These are phyloP conservation scores for Clitocybe nebularis DNA, from an alignment of 1,284 basidiomycete genomes.

Conservation along the genomic window DNA sequence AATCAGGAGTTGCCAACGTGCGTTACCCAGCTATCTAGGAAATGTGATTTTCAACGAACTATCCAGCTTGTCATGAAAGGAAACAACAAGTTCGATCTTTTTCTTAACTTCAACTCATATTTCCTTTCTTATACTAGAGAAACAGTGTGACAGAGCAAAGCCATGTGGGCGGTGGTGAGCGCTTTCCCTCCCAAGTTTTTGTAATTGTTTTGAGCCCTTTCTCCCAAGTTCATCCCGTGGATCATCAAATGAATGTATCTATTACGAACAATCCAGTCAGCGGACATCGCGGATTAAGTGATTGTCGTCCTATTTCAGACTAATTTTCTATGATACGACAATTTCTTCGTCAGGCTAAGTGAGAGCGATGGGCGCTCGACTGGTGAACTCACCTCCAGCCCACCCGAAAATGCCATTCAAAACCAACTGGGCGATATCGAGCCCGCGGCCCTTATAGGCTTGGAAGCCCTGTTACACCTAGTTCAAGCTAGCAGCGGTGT, in stretches of 20 bases:
- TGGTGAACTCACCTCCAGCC: too few species aligned
- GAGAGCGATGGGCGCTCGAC: too few species aligned
- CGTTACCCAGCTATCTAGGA: constrained; percentile 1
- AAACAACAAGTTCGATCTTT: constrained; percentile 16
- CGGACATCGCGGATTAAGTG: too few species aligned
- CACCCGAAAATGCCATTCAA: constrained; percentile 1
- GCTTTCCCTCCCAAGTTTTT: background rate
- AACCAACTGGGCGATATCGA: constrained; percentile 8
- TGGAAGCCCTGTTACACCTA: constrained; percentile 12
- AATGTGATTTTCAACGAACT: background rate
- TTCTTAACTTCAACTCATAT: background rate
- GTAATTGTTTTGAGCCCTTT: too few species aligned
- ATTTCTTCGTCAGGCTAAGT: constrained; percentile 6
- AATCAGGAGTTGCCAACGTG: constrained; percentile 17
- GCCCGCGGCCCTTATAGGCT: constrained; percentile 12
- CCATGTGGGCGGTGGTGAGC: constrained; percentile 17
- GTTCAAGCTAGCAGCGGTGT: constrained; percentile 13
- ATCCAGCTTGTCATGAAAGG: constrained; percentile 17
- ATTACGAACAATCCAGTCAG: constrained; percentile 8
- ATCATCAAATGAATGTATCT: constrained; percentile 12
- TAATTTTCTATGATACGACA: too few species aligned
- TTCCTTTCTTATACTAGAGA: background rate
- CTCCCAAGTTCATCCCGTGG: constrained; percentile 11
- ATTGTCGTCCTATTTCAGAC: too few species aligned
- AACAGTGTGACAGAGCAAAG: constrained; percentile 16